A percentile compares a stretch with the other conserved stretches of the same genome.
Evolutionary conservation across 495 filamentous ascomycete species (phyloP).

Genomic region (Melanomma pulvis-pyrius): DNA sequence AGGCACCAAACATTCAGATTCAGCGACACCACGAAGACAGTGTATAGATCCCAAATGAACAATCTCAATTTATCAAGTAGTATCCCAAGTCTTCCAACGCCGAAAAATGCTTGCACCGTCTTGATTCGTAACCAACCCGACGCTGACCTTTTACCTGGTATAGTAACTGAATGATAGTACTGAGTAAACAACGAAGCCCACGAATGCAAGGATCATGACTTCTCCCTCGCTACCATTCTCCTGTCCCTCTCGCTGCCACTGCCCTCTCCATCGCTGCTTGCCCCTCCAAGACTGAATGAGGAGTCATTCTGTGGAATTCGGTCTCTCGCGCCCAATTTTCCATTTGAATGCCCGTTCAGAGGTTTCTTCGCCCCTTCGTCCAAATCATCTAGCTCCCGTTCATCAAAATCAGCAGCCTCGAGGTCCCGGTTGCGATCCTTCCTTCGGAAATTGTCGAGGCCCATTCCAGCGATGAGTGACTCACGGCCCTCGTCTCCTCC

Average conservation of each 20-base stretch:
- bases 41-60: neutral
- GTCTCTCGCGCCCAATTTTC: conserved; percentile 49
- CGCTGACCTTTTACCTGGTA: conserved; percentile 10
- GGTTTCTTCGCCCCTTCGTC: conserved; percentile 17
- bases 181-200: neutral
- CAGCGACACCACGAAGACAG: too few relatives aligned
- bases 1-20: neutral
- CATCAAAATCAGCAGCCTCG: conserved; percentile 87
- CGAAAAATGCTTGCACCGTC: conserved; percentile 18
- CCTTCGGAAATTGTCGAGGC: conserved; percentile 57
- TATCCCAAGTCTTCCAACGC: neutral
- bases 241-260: conserved; percentile 25
- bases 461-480: conserved; percentile 54
- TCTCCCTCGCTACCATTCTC: conserved; percentile 11
- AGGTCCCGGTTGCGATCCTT: conserved; percentile 57
- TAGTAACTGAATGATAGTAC: conserved; percentile 5
- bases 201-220: conserved; percentile 19
- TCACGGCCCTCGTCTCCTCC: conserved; percentile 42
- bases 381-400: conserved; percentile 77
- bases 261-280: conserved; percentile 57
- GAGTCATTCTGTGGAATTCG: conserved; percentile 27
- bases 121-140: conserved; percentile 6
- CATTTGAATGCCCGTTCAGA: conserved; percentile 15
- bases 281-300: conserved; percentile 62
- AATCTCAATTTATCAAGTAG: neutral